Conservation (phyloP, 2,329 filamentous ascomycete species). For the Intubia oerlemansii region DNA sequence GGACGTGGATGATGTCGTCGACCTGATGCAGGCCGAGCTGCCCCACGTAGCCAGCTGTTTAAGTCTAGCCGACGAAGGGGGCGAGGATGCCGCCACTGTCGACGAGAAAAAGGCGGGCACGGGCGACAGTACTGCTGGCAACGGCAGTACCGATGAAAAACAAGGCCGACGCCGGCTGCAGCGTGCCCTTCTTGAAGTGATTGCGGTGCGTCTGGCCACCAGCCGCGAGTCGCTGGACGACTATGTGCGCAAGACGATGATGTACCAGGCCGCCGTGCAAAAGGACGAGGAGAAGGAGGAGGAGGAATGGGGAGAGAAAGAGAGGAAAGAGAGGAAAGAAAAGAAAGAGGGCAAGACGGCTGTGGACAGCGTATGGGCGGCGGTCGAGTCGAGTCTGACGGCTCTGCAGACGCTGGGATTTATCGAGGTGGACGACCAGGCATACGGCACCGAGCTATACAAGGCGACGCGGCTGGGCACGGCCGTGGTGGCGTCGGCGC, state of each 20-base stretch:
- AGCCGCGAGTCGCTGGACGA: constrained; percentile 42
- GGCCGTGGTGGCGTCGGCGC: constrained; percentile 50
- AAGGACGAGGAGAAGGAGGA: constrained; percentile 7
- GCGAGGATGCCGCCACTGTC: not conserved
- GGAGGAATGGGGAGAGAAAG: constrained; percentile 25
- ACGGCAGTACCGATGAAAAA: not conserved
- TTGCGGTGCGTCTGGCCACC: constrained; percentile 46
- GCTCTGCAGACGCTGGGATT: constrained; percentile 15
- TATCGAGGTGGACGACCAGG: constrained; percentile 25
- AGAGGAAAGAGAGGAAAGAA: constrained; percentile 10
- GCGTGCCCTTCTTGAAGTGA: constrained; percentile 48
- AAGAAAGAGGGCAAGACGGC: not conserved
- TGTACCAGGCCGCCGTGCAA: constrained; percentile 27
- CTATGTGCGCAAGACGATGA: constrained; percentile 45
- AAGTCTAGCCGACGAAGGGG: not conserved
- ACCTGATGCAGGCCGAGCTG: constrained; percentile 51
- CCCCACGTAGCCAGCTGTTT: constrained; percentile 49
- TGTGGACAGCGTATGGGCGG: constrained; percentile 11
- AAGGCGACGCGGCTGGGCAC: constrained; percentile 42
- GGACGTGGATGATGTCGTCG: constrained; percentile 48
- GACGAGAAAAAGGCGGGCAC: no score
- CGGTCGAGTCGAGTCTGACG: constrained; percentile 35
- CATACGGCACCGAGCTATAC: constrained; percentile 31
- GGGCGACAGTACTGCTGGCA: no score
- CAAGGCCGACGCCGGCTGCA: constrained; percentile 46